Conservation (phyloP, 495 filamentous ascomycete genomes). For the Aspergillus ellipticus region DNA sequence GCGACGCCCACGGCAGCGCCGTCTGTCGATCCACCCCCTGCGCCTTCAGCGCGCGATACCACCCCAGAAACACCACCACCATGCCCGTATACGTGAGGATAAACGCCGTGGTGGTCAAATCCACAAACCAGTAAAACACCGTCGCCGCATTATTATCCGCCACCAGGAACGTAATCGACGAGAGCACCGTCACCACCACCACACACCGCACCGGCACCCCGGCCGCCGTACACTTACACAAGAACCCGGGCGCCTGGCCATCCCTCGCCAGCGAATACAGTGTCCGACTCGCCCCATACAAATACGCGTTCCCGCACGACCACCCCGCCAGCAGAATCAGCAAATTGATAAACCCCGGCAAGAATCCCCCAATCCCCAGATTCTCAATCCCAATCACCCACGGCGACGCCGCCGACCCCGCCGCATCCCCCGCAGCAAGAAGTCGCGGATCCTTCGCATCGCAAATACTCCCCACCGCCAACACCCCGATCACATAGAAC, state of each 20-base stretch:
- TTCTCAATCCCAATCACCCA: slow-evolving; percentile 57
- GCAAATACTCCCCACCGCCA: slow-evolving; percentile 51
- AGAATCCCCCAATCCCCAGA: slow-evolving; percentile 55
- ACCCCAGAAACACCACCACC: slow-evolving; percentile 51
- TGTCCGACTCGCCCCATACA: slow-evolving; percentile 70
- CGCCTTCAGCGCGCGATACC: slow-evolving; percentile 52
- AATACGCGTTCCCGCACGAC: slow-evolving; percentile 70
- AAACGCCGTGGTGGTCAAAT: slow-evolving; percentile 47
- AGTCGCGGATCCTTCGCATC: slow-evolving; percentile 48
- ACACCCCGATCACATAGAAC: slow-evolving; percentile 63
- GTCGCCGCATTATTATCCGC: slow-evolving; percentile 47
- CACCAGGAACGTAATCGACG: slow-evolving; percentile 61
- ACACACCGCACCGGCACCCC: slow-evolving; percentile 65
- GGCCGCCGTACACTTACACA: slow-evolving; percentile 25
- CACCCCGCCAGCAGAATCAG: slow-evolving; percentile 63
- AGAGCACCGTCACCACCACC: slow-evolving; percentile 48
- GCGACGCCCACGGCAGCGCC: slow-evolving; percentile 26
- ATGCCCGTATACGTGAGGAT: slow-evolving; percentile 57
- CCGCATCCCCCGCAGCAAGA: slow-evolving; percentile 45
- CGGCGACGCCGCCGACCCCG: slow-evolving; percentile 45
- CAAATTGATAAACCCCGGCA: slow-evolving; percentile 72
- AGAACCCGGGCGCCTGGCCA: slow-evolving; percentile 58
- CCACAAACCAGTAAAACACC: slow-evolving; percentile 58
- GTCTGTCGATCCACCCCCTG: slow-evolving; percentile 49
- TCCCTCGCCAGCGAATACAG: slow-evolving; percentile 71